phyloP scores from a whole-genome alignment of 345 rosid species.

The Citrus unshiu region DNA sequence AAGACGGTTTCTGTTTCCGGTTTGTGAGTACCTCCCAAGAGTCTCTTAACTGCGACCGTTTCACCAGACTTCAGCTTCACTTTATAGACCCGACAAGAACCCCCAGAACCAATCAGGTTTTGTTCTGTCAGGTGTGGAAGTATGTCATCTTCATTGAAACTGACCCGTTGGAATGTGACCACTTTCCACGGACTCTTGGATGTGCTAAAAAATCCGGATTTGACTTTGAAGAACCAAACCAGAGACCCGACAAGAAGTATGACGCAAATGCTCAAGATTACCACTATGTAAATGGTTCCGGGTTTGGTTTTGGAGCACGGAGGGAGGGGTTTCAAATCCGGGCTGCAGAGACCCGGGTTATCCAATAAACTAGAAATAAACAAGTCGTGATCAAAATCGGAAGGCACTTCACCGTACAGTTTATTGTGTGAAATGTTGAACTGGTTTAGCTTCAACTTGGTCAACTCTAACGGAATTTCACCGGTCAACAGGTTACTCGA shows the following conservation, averaged over 20 bases:
- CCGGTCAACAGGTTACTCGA: constrained; percentile 55
- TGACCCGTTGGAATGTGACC: constrained; percentile 57
- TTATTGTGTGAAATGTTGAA: constrained; percentile 62
- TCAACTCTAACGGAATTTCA: constrained; percentile 47
- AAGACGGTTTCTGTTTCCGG: constrained; percentile 34
- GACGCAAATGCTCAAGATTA: constrained; percentile 27
- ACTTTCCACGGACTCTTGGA: constrained; percentile 33
- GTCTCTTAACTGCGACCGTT: constrained; percentile 64
- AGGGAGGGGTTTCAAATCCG: constrained; percentile 37
- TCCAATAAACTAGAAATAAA: constrained; percentile 46
- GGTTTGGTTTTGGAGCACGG: constrained; percentile 39
- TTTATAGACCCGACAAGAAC: constrained; percentile 61
- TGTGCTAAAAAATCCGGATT: constrained; percentile 24
- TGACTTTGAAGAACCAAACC: constrained; percentile 39
- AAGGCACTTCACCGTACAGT: constrained; percentile 52
- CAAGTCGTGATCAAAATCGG: constrained; percentile 27
- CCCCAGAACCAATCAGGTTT: constrained; percentile 60
- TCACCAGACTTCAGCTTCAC: constrained; percentile 49
- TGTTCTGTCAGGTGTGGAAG: constrained; percentile 34
- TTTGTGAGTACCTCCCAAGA: constrained; percentile 30
- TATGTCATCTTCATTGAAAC: constrained; percentile 43
- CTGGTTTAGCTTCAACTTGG: constrained; percentile 41
- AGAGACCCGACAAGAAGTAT: constrained; percentile 34
- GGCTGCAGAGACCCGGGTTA: constrained; percentile 64
- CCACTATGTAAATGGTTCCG: constrained; percentile 17